phyloP scores from a whole-genome alignment of 2,329 filamentous ascomycete genomes.

The Verticillium tricorpus region DNA sequence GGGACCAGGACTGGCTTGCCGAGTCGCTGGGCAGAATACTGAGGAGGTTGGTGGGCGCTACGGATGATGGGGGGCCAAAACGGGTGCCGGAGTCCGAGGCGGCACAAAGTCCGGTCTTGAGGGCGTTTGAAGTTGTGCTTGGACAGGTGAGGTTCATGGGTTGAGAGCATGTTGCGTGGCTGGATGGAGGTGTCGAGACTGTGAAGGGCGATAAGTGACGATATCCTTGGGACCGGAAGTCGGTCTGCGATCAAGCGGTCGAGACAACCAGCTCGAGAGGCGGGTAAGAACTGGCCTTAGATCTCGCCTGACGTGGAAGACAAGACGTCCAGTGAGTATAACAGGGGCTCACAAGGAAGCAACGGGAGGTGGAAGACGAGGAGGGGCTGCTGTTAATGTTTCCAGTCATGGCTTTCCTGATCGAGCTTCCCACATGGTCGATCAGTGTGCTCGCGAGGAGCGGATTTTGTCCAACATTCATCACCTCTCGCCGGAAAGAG shows the following conservation, averaged over 20 bases:
- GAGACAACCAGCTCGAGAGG: not conserved
- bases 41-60: not conserved
- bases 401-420: too few relatives aligned
- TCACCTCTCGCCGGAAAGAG: too few relatives aligned
- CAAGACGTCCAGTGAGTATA: not conserved
- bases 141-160: not conserved
- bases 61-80: not conserved
- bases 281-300: not conserved
- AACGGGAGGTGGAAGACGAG: not conserved
- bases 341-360: not conserved
- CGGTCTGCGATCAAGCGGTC: not conserved
- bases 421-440: too few relatives aligned
- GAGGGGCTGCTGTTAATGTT: not conserved
- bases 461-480: too few relatives aligned
- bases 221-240: not conserved
- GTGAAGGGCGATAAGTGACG: not conserved
- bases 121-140: not conserved
- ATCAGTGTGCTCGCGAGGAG: too few relatives aligned
- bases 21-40: not conserved
- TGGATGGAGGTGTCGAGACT: not conserved
- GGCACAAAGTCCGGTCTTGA: not conserved
- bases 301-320: too few relatives aligned
- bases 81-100: not conserved
- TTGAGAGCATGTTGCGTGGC: not conserved
- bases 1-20: not conserved